Evolutionary conservation across 768 basidiomycete species (phyloP).

Genomic region (Termitomyces heimii): DNA sequence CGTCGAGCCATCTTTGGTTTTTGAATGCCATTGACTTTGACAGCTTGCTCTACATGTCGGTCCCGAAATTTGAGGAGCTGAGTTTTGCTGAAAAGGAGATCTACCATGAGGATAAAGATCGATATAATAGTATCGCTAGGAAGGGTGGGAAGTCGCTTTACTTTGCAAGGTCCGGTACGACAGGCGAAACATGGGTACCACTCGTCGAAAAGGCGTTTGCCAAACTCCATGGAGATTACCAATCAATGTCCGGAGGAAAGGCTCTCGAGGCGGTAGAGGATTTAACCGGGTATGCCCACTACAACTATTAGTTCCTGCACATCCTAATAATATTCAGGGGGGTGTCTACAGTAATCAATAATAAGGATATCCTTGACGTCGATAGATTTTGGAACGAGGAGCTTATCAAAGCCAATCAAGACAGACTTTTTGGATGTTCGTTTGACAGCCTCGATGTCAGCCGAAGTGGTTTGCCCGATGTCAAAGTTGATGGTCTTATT

Average conservation of each 20-base stretch:
- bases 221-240: slow-evolving; percentile 45
- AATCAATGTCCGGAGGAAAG: slow-evolving; percentile 27
- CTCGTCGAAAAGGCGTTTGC: slow-evolving; percentile 58
- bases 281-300: slow-evolving; percentile 40
- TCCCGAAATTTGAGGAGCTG: slow-evolving; percentile 47
- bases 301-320: not conserved
- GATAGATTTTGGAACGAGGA: slow-evolving; percentile 53
- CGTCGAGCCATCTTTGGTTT: slow-evolving; percentile 11
- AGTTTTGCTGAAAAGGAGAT: slow-evolving; percentile 32
- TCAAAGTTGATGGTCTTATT: slow-evolving; percentile 25
- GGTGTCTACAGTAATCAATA: slow-evolving; percentile 37
- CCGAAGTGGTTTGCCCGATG: slow-evolving; percentile 19
- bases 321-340: slow-evolving; percentile 22
- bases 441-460: slow-evolving; percentile 28
- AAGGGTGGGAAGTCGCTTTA: slow-evolving; percentile 44
- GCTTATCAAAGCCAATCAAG: slow-evolving; percentile 41
- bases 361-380: slow-evolving; percentile 42
- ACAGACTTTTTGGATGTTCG: slow-evolving; percentile 48
- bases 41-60: slow-evolving; percentile 41
- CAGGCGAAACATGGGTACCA: slow-evolving; percentile 51
- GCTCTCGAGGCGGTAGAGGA: slow-evolving; percentile 49
- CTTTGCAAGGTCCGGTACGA: slow-evolving; percentile 41
- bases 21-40: not conserved
- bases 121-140: slow-evolving; percentile 38
- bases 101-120: slow-evolving; percentile 45